These are phyloP conservation scores for Ophiocordyceps australis DNA, from an alignment of 2,329 filamentous ascomycete species.

Conservation along the genomic window DNA sequence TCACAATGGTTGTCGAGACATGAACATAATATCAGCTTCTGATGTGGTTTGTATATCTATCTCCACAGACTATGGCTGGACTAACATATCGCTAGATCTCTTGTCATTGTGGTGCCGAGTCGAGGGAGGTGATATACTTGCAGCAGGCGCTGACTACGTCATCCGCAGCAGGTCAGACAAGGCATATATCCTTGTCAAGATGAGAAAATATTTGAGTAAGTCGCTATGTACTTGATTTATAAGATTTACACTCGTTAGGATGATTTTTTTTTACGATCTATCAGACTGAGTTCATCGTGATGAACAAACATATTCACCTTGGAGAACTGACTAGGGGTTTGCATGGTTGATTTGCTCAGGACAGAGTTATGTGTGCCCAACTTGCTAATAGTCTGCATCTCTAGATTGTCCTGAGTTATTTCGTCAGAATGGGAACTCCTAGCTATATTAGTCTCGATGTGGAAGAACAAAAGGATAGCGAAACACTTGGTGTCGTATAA, in stretches of 20 bases:
- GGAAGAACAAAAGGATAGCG: too few species aligned
- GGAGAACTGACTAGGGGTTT: conserved; percentile 41
- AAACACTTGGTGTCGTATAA: too few species aligned
- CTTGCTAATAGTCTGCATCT: too few species aligned
- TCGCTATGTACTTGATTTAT: conserved; percentile 32
- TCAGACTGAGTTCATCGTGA: conserved; percentile 40
- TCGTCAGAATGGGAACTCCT: too few species aligned
- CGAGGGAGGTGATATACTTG: neutral
- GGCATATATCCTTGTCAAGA: neutral
- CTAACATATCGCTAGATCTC: neutral
- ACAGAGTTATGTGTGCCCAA: too few species aligned
- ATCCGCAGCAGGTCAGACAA: neutral
- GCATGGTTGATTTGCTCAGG: too few species aligned
- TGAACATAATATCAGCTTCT: conserved; percentile 37
- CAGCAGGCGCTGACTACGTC: neutral
- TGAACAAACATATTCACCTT: conserved; percentile 38
- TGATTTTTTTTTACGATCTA: too few species aligned
- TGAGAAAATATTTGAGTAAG: too few species aligned
- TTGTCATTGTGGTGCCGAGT: neutral
- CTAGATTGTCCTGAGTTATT: too few species aligned
- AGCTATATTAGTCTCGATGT: too few species aligned
- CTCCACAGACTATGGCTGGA: neutral
- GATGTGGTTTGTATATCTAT: conserved; percentile 20
- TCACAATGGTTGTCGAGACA: conserved; percentile 20
- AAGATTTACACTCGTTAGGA: conserved; percentile 26